phyloP scores from a whole-genome alignment of 306 rosid genomes.

The Vicia villosa region DNA sequence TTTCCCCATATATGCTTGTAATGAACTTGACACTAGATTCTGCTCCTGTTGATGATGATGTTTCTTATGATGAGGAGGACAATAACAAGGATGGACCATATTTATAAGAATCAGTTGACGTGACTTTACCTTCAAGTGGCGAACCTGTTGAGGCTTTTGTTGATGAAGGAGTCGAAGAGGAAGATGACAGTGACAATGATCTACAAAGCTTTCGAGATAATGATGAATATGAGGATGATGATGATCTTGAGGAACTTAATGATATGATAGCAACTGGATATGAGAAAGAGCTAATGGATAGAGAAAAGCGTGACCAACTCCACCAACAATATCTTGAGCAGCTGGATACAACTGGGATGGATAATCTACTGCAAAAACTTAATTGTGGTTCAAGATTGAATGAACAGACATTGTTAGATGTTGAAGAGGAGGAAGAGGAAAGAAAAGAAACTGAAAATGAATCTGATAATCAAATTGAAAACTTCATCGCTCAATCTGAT shows the following conservation, averaged over 20 bases:
- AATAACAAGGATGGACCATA: slow-evolving; percentile 70
- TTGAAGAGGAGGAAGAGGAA: slow-evolving; percentile 59
- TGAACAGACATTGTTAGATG: slow-evolving; percentile 43
- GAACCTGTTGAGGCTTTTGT: slow-evolving; percentile 93
- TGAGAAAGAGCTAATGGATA: slow-evolving; percentile 70
- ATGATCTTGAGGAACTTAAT: slow-evolving; percentile 70
- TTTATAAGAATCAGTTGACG: slow-evolving; percentile 41
- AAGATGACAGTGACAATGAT: slow-evolving; percentile 94
- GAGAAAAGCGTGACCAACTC: slow-evolving; percentile 79
- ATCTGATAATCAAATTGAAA: slow-evolving; percentile 53
- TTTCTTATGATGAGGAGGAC: slow-evolving; percentile 74
- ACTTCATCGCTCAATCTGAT: slow-evolving; percentile 52
- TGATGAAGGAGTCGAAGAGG: slow-evolving; percentile 98
- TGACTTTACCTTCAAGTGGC: slow-evolving; percentile 45
- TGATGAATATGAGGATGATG: slow-evolving; percentile 68
- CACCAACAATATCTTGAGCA: slow-evolving; percentile 94
- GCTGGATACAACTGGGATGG: slow-evolving; percentile 85
- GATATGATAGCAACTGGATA: slow-evolving; percentile 81
- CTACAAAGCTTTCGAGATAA: slow-evolving; percentile 59
- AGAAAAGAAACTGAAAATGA: slow-evolving; percentile 48
- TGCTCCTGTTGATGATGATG: slow-evolving; percentile 63
- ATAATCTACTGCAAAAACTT: slow-evolving; percentile 71
- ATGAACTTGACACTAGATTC: slow-evolving; percentile 78
- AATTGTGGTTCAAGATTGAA: slow-evolving; percentile 65
- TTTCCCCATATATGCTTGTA: slow-evolving; percentile 58